A percentile compares a stretch with the other conserved stretches of the same genome.
Evolutionary conservation across 2,329 filamentous ascomycete genomes (phyloP).

Genomic region (Alternaria sp.): DNA sequence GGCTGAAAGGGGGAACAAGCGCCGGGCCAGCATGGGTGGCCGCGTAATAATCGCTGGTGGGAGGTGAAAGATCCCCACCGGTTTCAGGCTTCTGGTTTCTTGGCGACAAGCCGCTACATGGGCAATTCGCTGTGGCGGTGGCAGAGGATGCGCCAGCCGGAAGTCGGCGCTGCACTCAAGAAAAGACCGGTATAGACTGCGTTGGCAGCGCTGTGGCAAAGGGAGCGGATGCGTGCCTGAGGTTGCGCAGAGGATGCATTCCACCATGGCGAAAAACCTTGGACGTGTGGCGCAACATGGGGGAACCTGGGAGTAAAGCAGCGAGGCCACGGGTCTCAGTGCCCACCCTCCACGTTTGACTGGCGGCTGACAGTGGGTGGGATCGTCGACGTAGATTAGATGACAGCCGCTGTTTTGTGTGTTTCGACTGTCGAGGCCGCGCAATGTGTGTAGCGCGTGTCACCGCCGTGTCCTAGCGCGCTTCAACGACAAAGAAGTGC

Average conservation of each 20-base stretch:
- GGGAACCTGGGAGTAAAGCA: neutral
- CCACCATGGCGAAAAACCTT: neutral
- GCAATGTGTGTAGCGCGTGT: slow-evolving; percentile 14
- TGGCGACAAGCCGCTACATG: slow-evolving; percentile 27
- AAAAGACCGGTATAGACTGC: neutral
- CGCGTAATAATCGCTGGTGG: slow-evolving; percentile 41
- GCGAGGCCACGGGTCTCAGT: slow-evolving; percentile 3
- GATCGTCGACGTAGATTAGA: slow-evolving; percentile 18
- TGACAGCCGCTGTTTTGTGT: slow-evolving; percentile 14
- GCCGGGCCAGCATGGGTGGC: slow-evolving; percentile 36
- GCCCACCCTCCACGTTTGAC: slow-evolving; percentile 8
- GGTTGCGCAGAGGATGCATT: slow-evolving; percentile 1
- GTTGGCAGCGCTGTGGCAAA: slow-evolving; percentile 4
- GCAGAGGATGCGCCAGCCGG: slow-evolving; percentile 1
- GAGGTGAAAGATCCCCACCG: slow-evolving; percentile 31
- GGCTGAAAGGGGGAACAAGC: slow-evolving; percentile 31
- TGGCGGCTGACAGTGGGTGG: slow-evolving; percentile 6
- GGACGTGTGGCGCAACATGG: slow-evolving; percentile 6
- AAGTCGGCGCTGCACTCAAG: slow-evolving; percentile 1
- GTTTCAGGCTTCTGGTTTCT: slow-evolving; percentile 32
- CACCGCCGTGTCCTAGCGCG: slow-evolving; percentile 7
- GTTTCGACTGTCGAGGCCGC: slow-evolving; percentile 15
- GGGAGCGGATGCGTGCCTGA: neutral
- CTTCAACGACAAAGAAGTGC: slow-evolving; percentile 1
- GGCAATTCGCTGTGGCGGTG: slow-evolving; percentile 21